Conservation (phyloP, 2,329 filamentous ascomycete genomes). For the Colletotrichum sp. region DNA sequence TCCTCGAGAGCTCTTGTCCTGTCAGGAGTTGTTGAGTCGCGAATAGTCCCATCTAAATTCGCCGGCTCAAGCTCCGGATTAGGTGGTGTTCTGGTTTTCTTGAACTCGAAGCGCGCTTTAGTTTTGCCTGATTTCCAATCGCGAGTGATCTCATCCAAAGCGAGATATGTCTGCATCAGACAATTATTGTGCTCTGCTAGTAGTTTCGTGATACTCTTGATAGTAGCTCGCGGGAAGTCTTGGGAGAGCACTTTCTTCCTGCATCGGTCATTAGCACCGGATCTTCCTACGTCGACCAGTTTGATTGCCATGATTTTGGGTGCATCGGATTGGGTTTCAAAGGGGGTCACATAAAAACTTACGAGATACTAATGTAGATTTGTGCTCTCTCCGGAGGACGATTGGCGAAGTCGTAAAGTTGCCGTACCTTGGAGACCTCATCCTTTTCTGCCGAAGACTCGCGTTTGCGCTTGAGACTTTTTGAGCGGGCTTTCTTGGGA, state of each 20-base stretch:
- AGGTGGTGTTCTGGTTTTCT: conserved; percentile 29
- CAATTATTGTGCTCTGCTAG: conserved; percentile 27
- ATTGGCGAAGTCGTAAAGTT: neutral
- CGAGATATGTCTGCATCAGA: conserved; percentile 39
- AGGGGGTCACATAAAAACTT: neutral
- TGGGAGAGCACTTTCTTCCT: conserved; percentile 33
- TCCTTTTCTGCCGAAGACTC: conserved; percentile 24
- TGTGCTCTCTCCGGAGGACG: neutral
- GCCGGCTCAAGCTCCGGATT: conserved; percentile 21
- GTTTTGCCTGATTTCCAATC: neutral
- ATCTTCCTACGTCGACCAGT: neutral
- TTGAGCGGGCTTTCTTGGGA: conserved; percentile 28
- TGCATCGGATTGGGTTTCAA: neutral
- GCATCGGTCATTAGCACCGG: neutral
- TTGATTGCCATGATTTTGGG: neutral
- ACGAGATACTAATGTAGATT: neutral
- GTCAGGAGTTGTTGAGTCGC: neutral
- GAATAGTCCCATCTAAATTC: conserved; percentile 25
- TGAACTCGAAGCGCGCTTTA: conserved; percentile 28
- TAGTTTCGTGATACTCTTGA: conserved; percentile 27
- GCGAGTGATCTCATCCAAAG: conserved; percentile 29
- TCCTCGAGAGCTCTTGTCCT: conserved; percentile 42
- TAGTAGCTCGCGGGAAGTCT: conserved; percentile 37
- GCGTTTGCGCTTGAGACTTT: conserved; percentile 47
- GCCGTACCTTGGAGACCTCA: conserved; percentile 10